Evolutionary conservation across 768 basidiomycete genomes (phyloP), one percentile per base, ranked within the genome.

Genomic region (Lactifluus piperatus): DNA sequence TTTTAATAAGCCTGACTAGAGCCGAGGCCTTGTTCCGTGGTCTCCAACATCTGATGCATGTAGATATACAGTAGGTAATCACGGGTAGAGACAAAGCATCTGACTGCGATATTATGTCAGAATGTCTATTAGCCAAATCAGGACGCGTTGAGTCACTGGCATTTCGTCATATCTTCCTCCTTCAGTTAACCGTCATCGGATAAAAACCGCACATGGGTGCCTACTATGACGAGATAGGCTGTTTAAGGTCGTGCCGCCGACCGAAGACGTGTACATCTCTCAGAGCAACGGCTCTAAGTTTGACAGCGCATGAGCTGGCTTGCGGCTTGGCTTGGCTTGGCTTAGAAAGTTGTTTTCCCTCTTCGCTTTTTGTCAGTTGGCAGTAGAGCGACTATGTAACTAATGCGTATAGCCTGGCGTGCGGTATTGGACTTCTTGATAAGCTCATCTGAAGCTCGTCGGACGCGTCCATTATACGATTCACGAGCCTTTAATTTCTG

Each of bases 161-260:
- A 37, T 37, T 34, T 34, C 8, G 18, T 2, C 41, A 43, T 9
- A 22, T 43, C 18, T 5, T 22, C 20, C n/a, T 43, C 37, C 5
- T 18, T 13, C 39, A n/a, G 7, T 41, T 43, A n/a, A 43, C 41
- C 7, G 10, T 24, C 41, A 43, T 32, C 16, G n/a, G 8, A 43
- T 11, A 18, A 32, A n/a, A 51, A 57, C 30, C 4, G 30, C 27
- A 43, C 22, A 91, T 91, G 89, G 87, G 84, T 16, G 85, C 86
- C 22, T 92, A 89, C 72, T 94, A 97, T 77, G 94, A 97, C 76
- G 94, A 97, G 87, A 79, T 10, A 77, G 71, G 54, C 59, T 80
- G 26, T 84, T 83, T 63, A 86, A 86, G 69, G 76, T 81, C 11
- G 72, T 71, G 5, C 88, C 90, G 7, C 71, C 83, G 1, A 83